Evolutionary conservation across 495 filamentous ascomycete genomes (phyloP), one percentile per base, ranked within the genome.

Genomic region (Geoglossum glabrum): DNA sequence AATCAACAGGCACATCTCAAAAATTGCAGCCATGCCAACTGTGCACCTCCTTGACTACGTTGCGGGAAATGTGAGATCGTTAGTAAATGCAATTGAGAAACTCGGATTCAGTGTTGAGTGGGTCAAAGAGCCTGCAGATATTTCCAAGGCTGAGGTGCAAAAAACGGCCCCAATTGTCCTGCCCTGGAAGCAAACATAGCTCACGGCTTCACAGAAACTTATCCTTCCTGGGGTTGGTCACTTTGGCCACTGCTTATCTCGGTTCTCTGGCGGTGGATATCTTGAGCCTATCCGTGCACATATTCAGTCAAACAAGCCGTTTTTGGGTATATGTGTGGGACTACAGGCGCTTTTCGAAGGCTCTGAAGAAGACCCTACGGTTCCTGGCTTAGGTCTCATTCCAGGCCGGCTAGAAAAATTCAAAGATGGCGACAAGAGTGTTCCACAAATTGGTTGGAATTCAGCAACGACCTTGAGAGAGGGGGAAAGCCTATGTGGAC

Each of bases 401-500:
- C 81, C 83, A 19, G 79, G 79, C 38, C 71, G 67, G 21, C 77
- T 98, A 61, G 73, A 77, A 63, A 82, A 83, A 55, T 97, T 98
- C 70, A 71, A 86, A 62, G 80, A 86, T 64, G 61, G 61, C 25
- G 73, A 79, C 23, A 98, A 98, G 66, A 81, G 90, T 36, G 92
- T 98, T 30, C 92, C 92, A 28, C 93, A 97, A 66, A 98, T 98
- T 64, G 92, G 92, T 15, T 98, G 92, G 92, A 98, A 98, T 66
- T 88, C 81, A 31, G 92, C 92, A 43, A 77, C 75, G 59, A 74
- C 77, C 9, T 71, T 68, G 34, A 73, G 71, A 40, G 69, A 68
- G 0, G 69, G 68, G 30, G 71, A 68, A 60, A 77, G 71, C 51
- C 73, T 96, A 36, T 95, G 86, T 66, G 90, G 85, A 45, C 68